These are phyloP conservation scores for Cladosporium colombiae DNA, from an alignment of 2,329 filamentous ascomycete genomes.

Conservation along the genomic window DNA sequence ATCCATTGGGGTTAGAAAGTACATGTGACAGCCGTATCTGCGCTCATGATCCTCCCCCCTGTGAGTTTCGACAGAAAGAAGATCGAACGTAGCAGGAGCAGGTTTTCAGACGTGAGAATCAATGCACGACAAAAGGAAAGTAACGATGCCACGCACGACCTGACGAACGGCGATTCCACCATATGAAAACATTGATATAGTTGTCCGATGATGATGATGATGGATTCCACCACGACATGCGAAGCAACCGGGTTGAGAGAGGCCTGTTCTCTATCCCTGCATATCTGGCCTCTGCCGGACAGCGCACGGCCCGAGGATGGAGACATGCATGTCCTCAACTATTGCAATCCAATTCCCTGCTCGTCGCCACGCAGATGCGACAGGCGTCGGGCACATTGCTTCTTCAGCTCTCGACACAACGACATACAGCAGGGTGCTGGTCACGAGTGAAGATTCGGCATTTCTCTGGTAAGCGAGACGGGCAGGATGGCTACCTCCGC, in stretches of 20 bases:
- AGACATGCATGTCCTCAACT: neutral
- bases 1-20: constrained; percentile 11
- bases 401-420: constrained; percentile 7
- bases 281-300: constrained; percentile 6
- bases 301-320: neutral
- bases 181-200: neutral
- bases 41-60: constrained; percentile 2
- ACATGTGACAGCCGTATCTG: constrained; percentile 14
- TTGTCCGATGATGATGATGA: neutral
- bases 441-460: neutral
- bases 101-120: neutral
- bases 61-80: neutral
- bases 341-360: constrained; percentile 5
- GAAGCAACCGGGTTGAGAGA: constrained; percentile 12
- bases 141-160: neutral
- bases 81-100: neutral
- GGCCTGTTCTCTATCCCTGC: constrained; percentile 8
- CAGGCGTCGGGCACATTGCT: constrained; percentile 7
- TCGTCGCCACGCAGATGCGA: neutral
- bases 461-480: neutral
- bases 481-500: constrained; percentile 2
- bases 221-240: neutral
- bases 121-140: neutral
- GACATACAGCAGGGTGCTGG: neutral
- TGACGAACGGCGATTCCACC: neutral